phyloP scores from a whole-genome alignment of 1,284 basidiomycete species.

The Amylostereum chailletii region DNA sequence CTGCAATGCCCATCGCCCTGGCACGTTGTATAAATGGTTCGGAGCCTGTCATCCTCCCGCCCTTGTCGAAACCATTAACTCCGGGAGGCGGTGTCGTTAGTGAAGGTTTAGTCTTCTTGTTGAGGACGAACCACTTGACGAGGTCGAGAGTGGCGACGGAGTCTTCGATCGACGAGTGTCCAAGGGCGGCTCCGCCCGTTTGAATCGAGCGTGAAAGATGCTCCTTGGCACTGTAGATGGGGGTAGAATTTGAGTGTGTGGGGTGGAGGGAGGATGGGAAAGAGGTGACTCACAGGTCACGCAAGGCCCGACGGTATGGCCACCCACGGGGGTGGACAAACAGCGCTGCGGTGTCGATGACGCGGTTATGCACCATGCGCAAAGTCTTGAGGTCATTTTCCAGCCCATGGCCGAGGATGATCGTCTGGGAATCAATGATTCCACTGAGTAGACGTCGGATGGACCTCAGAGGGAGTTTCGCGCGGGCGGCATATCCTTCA shows the following conservation, averaged over 20 bases:
- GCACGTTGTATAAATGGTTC: too few species aligned
- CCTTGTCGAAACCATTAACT: too few species aligned
- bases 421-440: constrained; percentile 70
- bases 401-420: constrained; percentile 77
- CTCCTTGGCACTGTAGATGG: constrained; percentile 60
- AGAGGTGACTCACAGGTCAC: constrained; percentile 56
- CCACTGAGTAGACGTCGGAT: constrained; percentile 60
- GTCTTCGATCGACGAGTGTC: constrained; percentile 83
- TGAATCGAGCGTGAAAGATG: constrained; percentile 74
- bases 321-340: constrained; percentile 77
- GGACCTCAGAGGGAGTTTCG: constrained; percentile 54
- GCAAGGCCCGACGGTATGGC: constrained; percentile 72
- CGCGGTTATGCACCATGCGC: constrained; percentile 72
- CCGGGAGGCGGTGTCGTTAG: too few species aligned
- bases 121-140: constrained; percentile 64
- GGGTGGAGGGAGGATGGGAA: background rate
- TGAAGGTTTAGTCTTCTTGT: constrained; percentile 33
- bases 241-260: background rate
- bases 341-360: constrained; percentile 78
- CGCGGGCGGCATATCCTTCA: constrained; percentile 46
- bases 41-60: too few species aligned
- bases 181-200: constrained; percentile 56
- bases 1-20: too few species aligned
- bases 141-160: constrained; percentile 79
- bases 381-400: constrained; percentile 89